These are phyloP conservation scores for Boletus vinaceobasis DNA, from an alignment of 768 basidiomycete species.

Conservation along the genomic window DNA sequence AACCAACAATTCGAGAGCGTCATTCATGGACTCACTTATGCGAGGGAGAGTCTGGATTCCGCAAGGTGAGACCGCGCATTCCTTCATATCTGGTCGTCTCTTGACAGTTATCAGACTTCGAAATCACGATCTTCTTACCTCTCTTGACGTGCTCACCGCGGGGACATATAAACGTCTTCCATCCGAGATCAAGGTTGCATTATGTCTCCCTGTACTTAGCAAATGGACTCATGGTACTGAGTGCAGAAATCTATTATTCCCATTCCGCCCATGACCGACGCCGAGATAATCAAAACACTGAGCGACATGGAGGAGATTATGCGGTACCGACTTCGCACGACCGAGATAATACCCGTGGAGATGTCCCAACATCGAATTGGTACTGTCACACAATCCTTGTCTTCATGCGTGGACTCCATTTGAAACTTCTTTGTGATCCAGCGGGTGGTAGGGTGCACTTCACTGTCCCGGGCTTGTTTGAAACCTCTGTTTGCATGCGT, in stretches of 20 bases:
- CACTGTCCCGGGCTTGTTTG: constrained; percentile 67
- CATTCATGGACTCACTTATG: constrained; percentile 57
- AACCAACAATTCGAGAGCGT: constrained; percentile 79
- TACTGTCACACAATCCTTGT: constrained; percentile 32
- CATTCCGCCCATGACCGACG: constrained; percentile 61
- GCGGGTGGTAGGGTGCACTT: constrained; percentile 80
- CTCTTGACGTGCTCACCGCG: constrained; percentile 81
- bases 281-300: constrained; percentile 62
- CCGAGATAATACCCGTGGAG: constrained; percentile 78
- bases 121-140: constrained; percentile 91
- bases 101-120: constrained; percentile 54
- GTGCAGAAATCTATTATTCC: constrained; percentile 68
- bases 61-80: constrained; percentile 55
- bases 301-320: constrained; percentile 73
- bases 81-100: neutral
- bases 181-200: constrained; percentile 66
- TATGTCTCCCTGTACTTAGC: constrained; percentile 10
- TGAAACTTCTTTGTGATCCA: constrained; percentile 32
- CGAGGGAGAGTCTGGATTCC: constrained; percentile 67
- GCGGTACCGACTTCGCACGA: constrained; percentile 72
- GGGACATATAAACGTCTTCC: constrained; percentile 87
- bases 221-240: constrained; percentile 21
- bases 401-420: constrained; percentile 8
- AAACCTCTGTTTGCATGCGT: constrained; percentile 67
- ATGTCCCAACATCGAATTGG: constrained; percentile 71